Evolutionary conservation across 768 basidiomycete species (phyloP).

Genomic region (Tulasnella sp.): DNA sequence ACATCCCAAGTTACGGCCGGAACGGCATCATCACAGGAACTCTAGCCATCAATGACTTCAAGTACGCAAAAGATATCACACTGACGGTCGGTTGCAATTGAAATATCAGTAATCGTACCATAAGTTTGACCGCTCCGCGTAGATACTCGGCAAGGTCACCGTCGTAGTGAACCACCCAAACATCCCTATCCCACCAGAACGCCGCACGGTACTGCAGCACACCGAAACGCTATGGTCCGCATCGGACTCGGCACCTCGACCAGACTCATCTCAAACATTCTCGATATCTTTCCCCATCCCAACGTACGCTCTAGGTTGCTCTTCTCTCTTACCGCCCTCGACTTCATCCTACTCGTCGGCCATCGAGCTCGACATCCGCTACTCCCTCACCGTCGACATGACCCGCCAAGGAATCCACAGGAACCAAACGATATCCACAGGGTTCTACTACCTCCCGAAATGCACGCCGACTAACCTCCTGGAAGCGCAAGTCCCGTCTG

Average conservation of each 20-base stretch:
- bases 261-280: background rate
- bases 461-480: background rate
- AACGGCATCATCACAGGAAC: background rate
- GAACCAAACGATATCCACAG: background rate
- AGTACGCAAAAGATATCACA: constrained; percentile 1
- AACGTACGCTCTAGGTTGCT: background rate
- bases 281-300: constrained; percentile 6
- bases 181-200: background rate
- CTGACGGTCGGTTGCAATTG: background rate
- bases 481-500: background rate
- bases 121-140: background rate
- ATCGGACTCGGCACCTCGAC: background rate
- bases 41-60: background rate
- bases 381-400: constrained; percentile 1
- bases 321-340: background rate
- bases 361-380: constrained; percentile 3
- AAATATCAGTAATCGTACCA: too few relatives aligned
- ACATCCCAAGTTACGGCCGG: background rate
- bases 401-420: background rate
- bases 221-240: background rate
- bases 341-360: background rate
- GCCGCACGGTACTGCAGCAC: background rate
- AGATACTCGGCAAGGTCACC: constrained; percentile 5
- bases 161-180: background rate
- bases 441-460: background rate